Base-by-base conservation (phyloP, 495 filamentous ascomycete species). In the Tetracladium setigerum region DNA sequence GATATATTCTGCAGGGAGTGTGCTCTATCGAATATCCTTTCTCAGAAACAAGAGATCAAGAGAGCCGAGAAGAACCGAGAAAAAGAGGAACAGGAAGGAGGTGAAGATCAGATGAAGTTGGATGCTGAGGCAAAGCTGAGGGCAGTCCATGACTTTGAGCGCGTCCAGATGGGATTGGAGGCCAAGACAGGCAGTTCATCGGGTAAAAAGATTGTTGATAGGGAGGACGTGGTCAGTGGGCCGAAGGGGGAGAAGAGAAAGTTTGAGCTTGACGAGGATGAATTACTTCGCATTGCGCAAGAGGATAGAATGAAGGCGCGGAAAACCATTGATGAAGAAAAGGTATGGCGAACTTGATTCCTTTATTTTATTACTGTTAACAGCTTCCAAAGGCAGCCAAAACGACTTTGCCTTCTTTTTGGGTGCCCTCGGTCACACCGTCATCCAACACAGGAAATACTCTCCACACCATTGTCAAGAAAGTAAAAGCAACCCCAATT, bases 1-100 rank as follows among this genome's bases (percentile, higher is more conserved):
- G 89, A 97, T 62, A 74, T 98, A n/a, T 97, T 97, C 68, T 98
- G 92, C 59, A 78, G 89, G 48, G 92, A 98, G 64, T 98, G 92
- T 67, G 89, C 90, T 9, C 79, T 96, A 22, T 86, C 68, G 57
- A 95, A 96, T 60, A 81, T 98, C 35, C 74, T 98, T 1, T 77
- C 87, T 5, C 92, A 98, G 65, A 78, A 87, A 51, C 86, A 92
- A 65, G 94, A 96, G 62, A 95, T 97, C 56, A 94, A 91, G 59
- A 75, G 92, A 0, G 54, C 84, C 12, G 87, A 89, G 58, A 79
- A 76, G 47, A 74, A 80, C 36, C 66, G 72, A 36, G 86, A 87
- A 59, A 64, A 69, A 37, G 70, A 76, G 52, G 63, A 70, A 47
- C 64, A 65, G 49, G 77, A 82, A 14, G 65, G 67, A 31, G 67